Evolutionary conservation across 768 basidiomycete genomes (phyloP).

Genomic region (Auricularia sp.): DNA sequence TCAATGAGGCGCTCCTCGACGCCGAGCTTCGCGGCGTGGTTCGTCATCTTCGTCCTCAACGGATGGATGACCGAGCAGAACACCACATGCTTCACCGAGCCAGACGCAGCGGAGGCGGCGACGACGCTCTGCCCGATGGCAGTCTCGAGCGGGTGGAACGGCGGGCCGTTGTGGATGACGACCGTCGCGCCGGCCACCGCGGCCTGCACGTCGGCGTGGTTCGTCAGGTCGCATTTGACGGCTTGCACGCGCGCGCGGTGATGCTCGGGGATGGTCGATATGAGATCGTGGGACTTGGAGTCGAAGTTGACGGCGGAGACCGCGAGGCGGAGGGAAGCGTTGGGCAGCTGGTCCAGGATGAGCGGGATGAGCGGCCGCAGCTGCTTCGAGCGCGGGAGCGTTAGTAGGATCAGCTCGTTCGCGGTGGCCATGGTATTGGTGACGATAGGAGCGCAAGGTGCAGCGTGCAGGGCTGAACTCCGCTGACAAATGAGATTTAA

Average conservation of each 20-base stretch:
- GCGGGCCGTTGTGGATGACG: slow-evolving; percentile 21
- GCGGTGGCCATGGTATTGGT: neutral
- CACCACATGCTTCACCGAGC: slow-evolving; percentile 21
- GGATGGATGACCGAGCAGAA: slow-evolving; percentile 25
- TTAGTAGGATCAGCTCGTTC: neutral
- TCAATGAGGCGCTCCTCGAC: slow-evolving; percentile 29
- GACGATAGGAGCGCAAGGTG: no score
- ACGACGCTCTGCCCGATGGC: slow-evolving; percentile 24
- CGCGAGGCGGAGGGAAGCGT: neutral
- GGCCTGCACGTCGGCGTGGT: slow-evolving; percentile 5
- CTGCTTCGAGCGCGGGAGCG: neutral
- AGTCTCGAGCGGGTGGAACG: slow-evolving; percentile 18
- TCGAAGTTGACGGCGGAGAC: neutral
- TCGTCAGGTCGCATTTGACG: neutral
- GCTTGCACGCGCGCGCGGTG: neutral
- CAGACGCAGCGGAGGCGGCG: slow-evolving; percentile 22
- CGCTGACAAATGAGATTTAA: no score
- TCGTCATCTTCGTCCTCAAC: slow-evolving; percentile 18
- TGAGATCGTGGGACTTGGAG: neutral
- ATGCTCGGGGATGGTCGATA: neutral
- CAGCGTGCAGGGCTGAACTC: no score
- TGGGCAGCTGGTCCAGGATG: neutral
- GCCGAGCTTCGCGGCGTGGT: slow-evolving; percentile 19
- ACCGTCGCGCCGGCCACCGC: slow-evolving; percentile 16
- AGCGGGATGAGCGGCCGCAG: neutral